Conservation (phyloP, 805 yeast genomes). For the Middelhovenomyces tepae region DNA sequence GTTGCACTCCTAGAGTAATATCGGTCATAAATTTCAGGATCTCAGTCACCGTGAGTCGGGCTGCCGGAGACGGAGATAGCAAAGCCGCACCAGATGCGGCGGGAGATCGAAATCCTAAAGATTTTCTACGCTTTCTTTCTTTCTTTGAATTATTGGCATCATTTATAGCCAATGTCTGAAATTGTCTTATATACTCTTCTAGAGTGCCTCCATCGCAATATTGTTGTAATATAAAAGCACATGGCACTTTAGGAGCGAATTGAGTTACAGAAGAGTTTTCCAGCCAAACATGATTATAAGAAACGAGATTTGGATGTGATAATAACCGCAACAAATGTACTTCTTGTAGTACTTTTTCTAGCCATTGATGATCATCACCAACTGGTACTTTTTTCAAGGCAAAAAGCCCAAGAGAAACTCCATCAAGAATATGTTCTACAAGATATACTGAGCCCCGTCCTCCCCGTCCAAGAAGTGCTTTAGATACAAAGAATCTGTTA, state of each 20-base stretch:
- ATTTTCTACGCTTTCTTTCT: constrained; percentile 26
- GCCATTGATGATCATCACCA: constrained; percentile 64
- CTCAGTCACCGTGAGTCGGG: no score
- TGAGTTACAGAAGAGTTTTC: constrained; percentile 50
- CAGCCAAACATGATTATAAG: constrained; percentile 88
- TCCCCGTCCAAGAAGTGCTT: constrained; percentile 64
- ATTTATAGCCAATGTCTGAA: no score
- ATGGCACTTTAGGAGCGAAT: constrained; percentile 55
- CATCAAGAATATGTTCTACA: constrained; percentile 73
- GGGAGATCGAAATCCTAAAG: neutral
- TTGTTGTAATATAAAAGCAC: constrained; percentile 76
- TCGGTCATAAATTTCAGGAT: constrained; percentile 62
- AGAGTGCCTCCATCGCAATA: constrained; percentile 85
- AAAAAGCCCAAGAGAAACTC: constrained; percentile 63
- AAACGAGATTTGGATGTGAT: constrained; percentile 55
- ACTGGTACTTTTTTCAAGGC: constrained; percentile 81
- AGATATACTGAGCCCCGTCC: constrained; percentile 78
- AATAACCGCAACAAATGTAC: constrained; percentile 54
- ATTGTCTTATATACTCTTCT: constrained; percentile 66
- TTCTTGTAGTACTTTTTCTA: constrained; percentile 64
- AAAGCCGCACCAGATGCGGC: constrained; percentile 21
- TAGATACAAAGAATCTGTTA: constrained; percentile 49
- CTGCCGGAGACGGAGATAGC: no score
- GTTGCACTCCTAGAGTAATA: constrained; percentile 58
- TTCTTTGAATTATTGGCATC: constrained; percentile 16